Conservation (phyloP, 2,329 filamentous ascomycete genomes). For the Diplodia sapinea region DNA sequence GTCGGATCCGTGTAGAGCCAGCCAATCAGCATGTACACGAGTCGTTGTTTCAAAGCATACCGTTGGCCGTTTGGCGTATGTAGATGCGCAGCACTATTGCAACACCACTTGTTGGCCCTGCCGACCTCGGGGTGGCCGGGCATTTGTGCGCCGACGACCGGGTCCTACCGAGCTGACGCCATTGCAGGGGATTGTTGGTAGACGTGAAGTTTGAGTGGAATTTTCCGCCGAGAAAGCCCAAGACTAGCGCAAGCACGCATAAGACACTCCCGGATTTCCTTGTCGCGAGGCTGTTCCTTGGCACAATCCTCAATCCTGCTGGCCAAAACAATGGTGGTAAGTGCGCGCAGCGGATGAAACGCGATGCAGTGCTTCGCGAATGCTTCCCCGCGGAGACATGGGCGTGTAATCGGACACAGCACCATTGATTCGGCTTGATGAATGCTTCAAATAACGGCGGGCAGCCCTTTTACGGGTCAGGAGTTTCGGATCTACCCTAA, state of each 20-base stretch:
- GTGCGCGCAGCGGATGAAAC: too few species aligned
- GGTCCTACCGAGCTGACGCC: not conserved
- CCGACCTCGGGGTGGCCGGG: not conserved
- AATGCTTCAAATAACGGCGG: not conserved
- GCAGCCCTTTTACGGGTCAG: not conserved
- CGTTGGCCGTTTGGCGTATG: too few species aligned
- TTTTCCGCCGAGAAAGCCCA: too few species aligned
- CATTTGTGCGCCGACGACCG: not conserved
- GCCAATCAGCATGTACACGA: too few species aligned
- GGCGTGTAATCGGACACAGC: not conserved
- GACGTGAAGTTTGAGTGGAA: too few species aligned
- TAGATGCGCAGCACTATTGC: not conserved
- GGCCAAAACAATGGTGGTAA: too few species aligned
- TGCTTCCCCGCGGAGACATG: not conserved
- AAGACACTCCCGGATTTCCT: too few species aligned
- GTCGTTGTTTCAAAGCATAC: too few species aligned
- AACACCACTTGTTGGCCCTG: not conserved
- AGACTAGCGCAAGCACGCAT: too few species aligned
- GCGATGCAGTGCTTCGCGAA: not conserved
- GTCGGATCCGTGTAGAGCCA: not conserved
- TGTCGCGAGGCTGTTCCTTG: too few species aligned
- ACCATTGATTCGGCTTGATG: not conserved
- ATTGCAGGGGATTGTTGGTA: not conserved
- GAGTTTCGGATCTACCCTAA: not conserved
- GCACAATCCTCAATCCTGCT: too few species aligned